phyloP scores from a whole-genome alignment of 2,329 filamentous ascomycete species.

The Pestalotiopsis sp. region DNA sequence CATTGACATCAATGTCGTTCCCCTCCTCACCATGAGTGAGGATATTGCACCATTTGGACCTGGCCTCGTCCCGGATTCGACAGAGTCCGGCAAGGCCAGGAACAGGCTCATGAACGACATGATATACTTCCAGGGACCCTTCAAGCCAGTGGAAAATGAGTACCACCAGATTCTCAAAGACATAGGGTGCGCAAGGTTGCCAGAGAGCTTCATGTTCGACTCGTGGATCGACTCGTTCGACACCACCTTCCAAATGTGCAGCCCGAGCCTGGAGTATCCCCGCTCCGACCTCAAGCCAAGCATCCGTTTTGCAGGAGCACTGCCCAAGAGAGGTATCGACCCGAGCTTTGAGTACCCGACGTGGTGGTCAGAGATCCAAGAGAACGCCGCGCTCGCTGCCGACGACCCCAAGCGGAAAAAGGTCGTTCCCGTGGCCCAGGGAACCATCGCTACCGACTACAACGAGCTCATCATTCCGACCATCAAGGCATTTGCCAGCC shows the following conservation, averaged over 20 bases:
- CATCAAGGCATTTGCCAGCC: constrained; percentile 40
- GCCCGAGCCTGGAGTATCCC: constrained; percentile 36
- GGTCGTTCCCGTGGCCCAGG: constrained; percentile 49
- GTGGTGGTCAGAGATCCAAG: constrained; percentile 47
- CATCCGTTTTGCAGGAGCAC: constrained; percentile 45
- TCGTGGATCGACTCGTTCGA: constrained; percentile 32
- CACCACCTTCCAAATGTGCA: constrained; percentile 35
- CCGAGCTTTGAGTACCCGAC: constrained; percentile 33
- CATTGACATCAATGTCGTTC: constrained; percentile 35
- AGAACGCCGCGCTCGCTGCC: constrained; percentile 23
- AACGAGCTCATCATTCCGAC: constrained; percentile 46
- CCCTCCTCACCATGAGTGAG: constrained; percentile 29
- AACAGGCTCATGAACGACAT: constrained; percentile 22
- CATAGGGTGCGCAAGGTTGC: constrained; percentile 13
- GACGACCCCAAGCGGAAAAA: constrained; percentile 28
- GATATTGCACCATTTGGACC: constrained; percentile 33
- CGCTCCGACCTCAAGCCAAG: constrained; percentile 36
- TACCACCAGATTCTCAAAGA: neutral
- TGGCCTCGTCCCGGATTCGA: constrained; percentile 30
- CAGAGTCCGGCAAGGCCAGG: constrained; percentile 27
- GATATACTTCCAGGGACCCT: constrained; percentile 11
- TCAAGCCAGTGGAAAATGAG: constrained; percentile 5
- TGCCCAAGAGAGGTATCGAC: constrained; percentile 34
- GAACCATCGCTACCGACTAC: constrained; percentile 42
- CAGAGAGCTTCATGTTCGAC: constrained; percentile 24